Conservation (phyloP, 1,284 basidiomycete genomes). For the Cutaneotrichosporon spelunceum region DNA sequence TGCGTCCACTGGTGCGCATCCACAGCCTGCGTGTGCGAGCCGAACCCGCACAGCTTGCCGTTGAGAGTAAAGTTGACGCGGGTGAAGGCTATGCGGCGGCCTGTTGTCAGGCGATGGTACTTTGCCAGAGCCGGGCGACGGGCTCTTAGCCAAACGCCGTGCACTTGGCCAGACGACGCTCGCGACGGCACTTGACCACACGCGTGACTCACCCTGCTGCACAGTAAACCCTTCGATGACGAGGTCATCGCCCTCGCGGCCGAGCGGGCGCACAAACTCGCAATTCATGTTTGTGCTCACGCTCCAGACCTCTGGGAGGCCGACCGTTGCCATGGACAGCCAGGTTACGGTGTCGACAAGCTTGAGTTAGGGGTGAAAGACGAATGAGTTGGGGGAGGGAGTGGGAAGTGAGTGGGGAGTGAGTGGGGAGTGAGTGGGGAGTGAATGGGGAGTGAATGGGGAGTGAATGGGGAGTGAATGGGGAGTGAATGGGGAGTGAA, state of each 20-base stretch:
- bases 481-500: no score
- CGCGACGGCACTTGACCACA: no score
- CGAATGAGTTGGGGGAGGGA: no score
- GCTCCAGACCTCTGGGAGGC: constrained; percentile 7
- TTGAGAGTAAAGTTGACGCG: constrained; percentile 18
- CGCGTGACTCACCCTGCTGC: constrained; percentile 17
- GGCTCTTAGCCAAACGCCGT: no score
- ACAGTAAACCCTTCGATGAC: constrained; percentile 9
- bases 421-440: no score
- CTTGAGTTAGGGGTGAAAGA: no score
- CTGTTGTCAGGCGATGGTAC: constrained; percentile 4
- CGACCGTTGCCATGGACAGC: constrained; percentile 17
- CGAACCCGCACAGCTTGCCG: constrained; percentile 13
- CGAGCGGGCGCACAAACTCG: constrained; percentile 21
- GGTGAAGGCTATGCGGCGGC: constrained; percentile 18
- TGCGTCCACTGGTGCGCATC: background rate
- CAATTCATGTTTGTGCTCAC: constrained; percentile 19
- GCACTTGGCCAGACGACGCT: no score
- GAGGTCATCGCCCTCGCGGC: constrained; percentile 14
- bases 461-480: no score
- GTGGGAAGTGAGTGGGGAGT: no score
- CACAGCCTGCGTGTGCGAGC: constrained; percentile 21
- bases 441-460: no score
- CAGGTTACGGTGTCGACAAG: constrained; percentile 22
- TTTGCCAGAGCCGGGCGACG: no score